Evolutionary conservation across 805 yeast genomes (phyloP), one percentile per base, ranked within the genome.

Genomic region (Saturnispora dispora): DNA sequence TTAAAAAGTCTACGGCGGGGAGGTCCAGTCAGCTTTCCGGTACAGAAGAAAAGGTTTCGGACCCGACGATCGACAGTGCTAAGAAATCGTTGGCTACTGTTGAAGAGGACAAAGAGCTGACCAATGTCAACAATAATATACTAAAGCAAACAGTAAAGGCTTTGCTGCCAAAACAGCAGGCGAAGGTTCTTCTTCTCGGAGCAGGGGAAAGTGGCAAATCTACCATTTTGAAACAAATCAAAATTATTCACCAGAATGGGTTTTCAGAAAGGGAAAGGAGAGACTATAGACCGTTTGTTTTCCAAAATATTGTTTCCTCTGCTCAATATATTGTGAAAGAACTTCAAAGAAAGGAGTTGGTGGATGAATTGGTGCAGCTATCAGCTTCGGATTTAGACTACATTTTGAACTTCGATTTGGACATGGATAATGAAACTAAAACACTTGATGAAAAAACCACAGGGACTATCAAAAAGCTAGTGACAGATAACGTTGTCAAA

Each of bases 141-240:
- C 22, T 36, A 28, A 39, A 37, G 17, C 32, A 27, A 15, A 22
- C 10, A 5, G 27, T 32, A n/a, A 27, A 50, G n/a, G 4, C 46
- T 6, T 32, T 46, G 13, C 27, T 22, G 25, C 30, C 25, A 18
- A n/a, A 33, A 33, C 51, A 75, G 55, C 86, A 80, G 53, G 80
- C 82, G 50, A 89, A 89, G 64, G 82, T 90, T 45, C 71, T 90
- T 36, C 71, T 90, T 33, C 68, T 85, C 46, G 93, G 99, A 5
- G 85, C 96, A 0, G 99, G 98, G 15, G 95, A 85, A 62, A 75
- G 83, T 55, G 95, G 95, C 4, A 86, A 85, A 62, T 82, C 89
- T 7, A 85, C 95, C 17, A 81, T 85, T 49, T 78, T 86, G 49
- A 86, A 85, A 64, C 95, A 85, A 65, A 86, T 86, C 81, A 85